Conservation (phyloP, 2,329 filamentous ascomycete species). For the Aureobasidium sp. region DNA sequence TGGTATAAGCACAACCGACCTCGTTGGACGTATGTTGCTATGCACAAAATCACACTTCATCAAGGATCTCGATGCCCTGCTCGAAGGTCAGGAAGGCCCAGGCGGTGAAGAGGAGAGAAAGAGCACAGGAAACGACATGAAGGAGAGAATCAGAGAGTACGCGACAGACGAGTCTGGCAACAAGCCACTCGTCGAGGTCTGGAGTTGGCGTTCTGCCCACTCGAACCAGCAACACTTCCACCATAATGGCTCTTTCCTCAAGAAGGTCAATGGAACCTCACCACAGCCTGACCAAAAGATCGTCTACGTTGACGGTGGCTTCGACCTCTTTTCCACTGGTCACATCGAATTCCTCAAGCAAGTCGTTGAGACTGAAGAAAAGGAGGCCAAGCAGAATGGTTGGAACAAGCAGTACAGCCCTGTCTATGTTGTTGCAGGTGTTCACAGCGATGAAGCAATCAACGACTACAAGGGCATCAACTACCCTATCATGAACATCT, state of each 20-base stretch:
- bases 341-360: constrained; percentile 89
- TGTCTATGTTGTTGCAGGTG: constrained; percentile 81
- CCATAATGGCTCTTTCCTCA: constrained; percentile 57
- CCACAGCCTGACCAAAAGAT: constrained; percentile 72
- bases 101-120: constrained; percentile 61
- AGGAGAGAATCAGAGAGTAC: constrained; percentile 72
- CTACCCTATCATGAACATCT: constrained; percentile 99
- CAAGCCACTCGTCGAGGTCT: constrained; percentile 72
- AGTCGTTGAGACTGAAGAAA: constrained; percentile 66
- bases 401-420: constrained; percentile 75
- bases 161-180: constrained; percentile 78
- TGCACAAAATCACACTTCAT: constrained; percentile 95
- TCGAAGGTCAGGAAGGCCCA: constrained; percentile 64
- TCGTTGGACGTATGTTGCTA: constrained; percentile 95
- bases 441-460: constrained; percentile 91
- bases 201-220: constrained; percentile 55
- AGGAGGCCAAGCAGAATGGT: constrained; percentile 55
- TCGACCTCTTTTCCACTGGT: constrained; percentile 91
- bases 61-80: constrained; percentile 49
- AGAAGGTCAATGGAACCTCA: constrained; percentile 61
- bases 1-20: constrained; percentile 91
- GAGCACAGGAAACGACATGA: constrained; percentile 58
- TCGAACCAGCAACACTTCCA: constrained; percentile 11
- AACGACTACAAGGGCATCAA: constrained; percentile 96
- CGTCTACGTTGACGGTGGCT: constrained; percentile 93